Base-by-base conservation (phyloP, 129 eudicot genomes). In the Flaveria robusta region DNA sequence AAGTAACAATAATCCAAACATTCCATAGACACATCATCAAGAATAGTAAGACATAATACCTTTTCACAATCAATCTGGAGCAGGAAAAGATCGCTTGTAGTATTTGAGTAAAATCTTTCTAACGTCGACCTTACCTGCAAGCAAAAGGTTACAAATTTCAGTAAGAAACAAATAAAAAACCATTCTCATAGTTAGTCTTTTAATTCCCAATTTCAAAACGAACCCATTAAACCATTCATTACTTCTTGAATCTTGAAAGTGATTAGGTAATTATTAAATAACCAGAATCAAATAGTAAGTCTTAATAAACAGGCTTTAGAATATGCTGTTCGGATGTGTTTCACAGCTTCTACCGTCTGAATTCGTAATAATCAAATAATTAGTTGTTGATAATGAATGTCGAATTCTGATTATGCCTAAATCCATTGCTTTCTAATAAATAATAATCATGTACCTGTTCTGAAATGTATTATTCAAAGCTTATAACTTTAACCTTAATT, bases 11-110 rank as follows among this genome's bases (percentile, higher is more conserved):
- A 34, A 34, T 63, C 22, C 68, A 70, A 22, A 42, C 3, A 47
- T 46, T 2, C 20, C 13, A 13, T 24, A 18, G 9, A 62, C 13
- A 41, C 11, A 19, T 2, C 26, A 62, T 24, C 10, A 5, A 46
- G 37, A 13, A 18, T 27, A 37, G 27, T 10, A 10, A 58, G 8
- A 29, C 45, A 54, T 0, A 66, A 4, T 80, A 88, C 96, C 92
- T 89, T 92, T 72, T 76, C 58, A 74, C 84, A 84, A 78, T 87
- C 93, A 50, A 92, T 84, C 79, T 92, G 93, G 47, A 92, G 93
- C 73, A 92, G 86, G 83, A 84, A 87, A 18, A 89, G 83, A 66
- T 92, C 87, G 26, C 11, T 24, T 69, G 83, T 79, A 20, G 79
- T 68, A 68, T 86, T 77, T 45, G 47, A 16, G 83, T 85, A 92